These are phyloP conservation scores for Tillandsia fasciculata DNA, from an alignment of 176 grass and related monocot species.

Conservation along the genomic window DNA sequence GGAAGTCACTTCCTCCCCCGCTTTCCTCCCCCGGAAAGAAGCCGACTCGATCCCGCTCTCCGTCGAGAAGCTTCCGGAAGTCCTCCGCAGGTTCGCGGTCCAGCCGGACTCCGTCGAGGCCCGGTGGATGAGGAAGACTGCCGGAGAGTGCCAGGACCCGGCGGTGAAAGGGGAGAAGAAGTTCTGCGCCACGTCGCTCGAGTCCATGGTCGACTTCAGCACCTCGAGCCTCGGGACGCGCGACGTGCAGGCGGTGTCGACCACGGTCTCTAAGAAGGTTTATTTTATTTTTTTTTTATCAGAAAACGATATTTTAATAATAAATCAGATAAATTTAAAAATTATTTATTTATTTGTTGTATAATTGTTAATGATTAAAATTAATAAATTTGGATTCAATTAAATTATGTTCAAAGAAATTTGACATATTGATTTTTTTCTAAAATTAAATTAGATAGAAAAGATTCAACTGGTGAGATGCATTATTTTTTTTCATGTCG, in stretches of 20 bases:
- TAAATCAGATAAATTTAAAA: no score
- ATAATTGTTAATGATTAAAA: no score
- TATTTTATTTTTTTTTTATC: no score
- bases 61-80: conserved; percentile 42
- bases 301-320: no score
- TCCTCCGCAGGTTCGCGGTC: conserved; percentile 50
- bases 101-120: conserved; percentile 44
- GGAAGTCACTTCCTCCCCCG: conserved; percentile 6
- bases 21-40: conserved; percentile 44
- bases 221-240: conserved; percentile 4
- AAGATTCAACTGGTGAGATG: no score
- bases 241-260: conserved; percentile 1
- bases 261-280: background rate
- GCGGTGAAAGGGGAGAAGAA: conserved; percentile 11
- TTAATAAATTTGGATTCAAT: no score
- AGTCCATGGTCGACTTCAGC: conserved; percentile 23
- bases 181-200: conserved; percentile 15
- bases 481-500: no score
- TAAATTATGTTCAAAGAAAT: no score
- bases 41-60: conserved; percentile 73
- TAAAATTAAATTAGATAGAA: no score
- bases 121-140: conserved; percentile 38
- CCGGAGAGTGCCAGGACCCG: conserved; percentile 25
- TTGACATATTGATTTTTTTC: no score
- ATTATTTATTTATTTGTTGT: no score